Evolutionary conservation across 768 basidiomycete genomes (phyloP).

Genomic region (Agaricus subrufescens): DNA sequence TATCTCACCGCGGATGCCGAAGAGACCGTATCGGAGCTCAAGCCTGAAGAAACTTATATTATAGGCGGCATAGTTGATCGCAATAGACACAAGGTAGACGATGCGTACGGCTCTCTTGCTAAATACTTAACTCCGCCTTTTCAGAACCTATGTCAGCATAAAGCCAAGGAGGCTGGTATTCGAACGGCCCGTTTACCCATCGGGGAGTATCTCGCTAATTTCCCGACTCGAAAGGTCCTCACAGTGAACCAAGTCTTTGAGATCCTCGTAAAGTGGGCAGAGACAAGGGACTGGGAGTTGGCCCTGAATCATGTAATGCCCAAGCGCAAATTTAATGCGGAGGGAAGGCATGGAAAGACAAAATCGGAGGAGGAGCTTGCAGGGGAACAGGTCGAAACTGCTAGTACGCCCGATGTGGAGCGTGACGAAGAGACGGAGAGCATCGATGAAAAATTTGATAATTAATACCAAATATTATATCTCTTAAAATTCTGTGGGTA

Average conservation of each 20-base stretch:
- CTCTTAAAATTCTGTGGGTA: too few relatives aligned
- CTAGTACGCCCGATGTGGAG: not conserved
- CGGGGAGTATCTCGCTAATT: slow-evolving; percentile 78
- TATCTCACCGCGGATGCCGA: slow-evolving; percentile 95
- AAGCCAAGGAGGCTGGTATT: slow-evolving; percentile 69
- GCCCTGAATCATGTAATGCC: slow-evolving; percentile 91
- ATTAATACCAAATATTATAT: too few relatives aligned
- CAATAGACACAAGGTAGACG: slow-evolving; percentile 85
- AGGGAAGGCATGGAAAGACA: slow-evolving; percentile 24
- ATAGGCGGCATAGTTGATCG: slow-evolving; percentile 95
- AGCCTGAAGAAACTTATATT: slow-evolving; percentile 83
- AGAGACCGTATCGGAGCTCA: slow-evolving; percentile 79
- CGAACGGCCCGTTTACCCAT: slow-evolving; percentile 91
- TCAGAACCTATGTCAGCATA: slow-evolving; percentile 86
- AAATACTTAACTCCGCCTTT: slow-evolving; percentile 2
- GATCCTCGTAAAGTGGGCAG: slow-evolving; percentile 88
- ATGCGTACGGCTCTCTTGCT: slow-evolving; percentile 1
- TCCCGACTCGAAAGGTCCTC: slow-evolving; percentile 90
- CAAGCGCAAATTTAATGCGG: slow-evolving; percentile 74
- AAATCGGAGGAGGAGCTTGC: slow-evolving; percentile 9
- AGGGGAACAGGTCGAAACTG: slow-evolving; percentile 1
- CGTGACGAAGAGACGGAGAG: too few relatives aligned
- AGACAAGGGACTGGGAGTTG: slow-evolving; percentile 77
- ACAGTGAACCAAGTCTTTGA: slow-evolving; percentile 98
- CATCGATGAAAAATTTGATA: not conserved